Base-by-base conservation (phyloP, 257 asterid species). In the Plantago ovata region DNA sequence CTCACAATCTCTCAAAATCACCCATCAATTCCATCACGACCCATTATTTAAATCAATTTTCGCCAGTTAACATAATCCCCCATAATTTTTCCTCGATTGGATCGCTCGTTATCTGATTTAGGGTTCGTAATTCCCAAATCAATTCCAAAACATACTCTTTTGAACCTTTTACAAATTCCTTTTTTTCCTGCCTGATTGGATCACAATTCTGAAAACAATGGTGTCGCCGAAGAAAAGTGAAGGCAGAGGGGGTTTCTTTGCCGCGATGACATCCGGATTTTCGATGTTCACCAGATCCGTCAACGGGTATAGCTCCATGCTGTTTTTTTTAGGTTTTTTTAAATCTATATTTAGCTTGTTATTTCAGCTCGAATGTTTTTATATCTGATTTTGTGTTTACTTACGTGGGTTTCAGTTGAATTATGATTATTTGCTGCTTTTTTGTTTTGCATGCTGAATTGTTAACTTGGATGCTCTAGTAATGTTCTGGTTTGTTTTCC, bases 251-350 rank as follows among this genome's bases (percentile, higher is more conserved):
- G 94, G 96, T 3, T 85, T 88, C 70, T 85, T 88, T 65, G 61
- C 95, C 7, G 75, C 93, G 58, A 56, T 88, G 75, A 68, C 90
- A 19, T 77, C 85, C 51, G 81, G 95, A 48, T 66, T 79, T 36
- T 79, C 94, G 65, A 71, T 73, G 67, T 75, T 88, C 64, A 69
- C 89, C 70, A 80, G 80, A 85, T 85, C 96, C 28, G 85, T 83
- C 28, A 83, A 79, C 72, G 96, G 96, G 96, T 88, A 77, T 49
- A 22, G 18, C 9, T 60, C 40, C 40, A 33, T 15, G 12, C 8
- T 53, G 21, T 24, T 28, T 23, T 28, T 23, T 13, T 33, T 13
- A 1, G 10, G 12, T 52, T 52, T 13, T 14, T 1, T 53, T 53
- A 12, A 10, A 13, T 24, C 12, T 0, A n/a, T 13, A 12, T 44